These are phyloP conservation scores for Plasmopara halstedii DNA, from an alignment of 352 stramenopile genomes.

Conservation along the genomic window DNA sequence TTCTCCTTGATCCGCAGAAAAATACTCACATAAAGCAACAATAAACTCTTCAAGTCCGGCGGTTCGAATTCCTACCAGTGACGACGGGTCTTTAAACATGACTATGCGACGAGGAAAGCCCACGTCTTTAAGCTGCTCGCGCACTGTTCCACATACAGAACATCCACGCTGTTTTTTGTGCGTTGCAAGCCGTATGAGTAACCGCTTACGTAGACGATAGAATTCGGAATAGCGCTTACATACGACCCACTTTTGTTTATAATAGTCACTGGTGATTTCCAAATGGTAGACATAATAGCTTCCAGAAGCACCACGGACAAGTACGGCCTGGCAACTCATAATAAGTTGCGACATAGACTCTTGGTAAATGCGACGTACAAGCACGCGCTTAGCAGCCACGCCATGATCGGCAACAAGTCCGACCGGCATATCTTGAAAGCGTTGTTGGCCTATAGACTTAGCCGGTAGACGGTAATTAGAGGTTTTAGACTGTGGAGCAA, in stretches of 20 bases:
- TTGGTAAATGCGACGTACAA: slow-evolving; percentile 68
- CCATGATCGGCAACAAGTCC: slow-evolving; percentile 45
- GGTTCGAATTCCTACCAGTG: slow-evolving; percentile 56
- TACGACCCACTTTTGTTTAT: slow-evolving; percentile 86
- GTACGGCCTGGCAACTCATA: slow-evolving; percentile 62
- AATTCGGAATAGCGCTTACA: slow-evolving; percentile 86
- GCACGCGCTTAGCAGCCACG: slow-evolving; percentile 50
- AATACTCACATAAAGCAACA: slow-evolving; percentile 62
- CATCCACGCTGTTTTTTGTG: slow-evolving; percentile 57
- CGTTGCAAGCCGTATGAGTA: slow-evolving; percentile 46
- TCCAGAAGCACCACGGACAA: slow-evolving; percentile 65
- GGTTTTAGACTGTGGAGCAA: slow-evolving; percentile 14
- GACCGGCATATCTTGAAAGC: slow-evolving; percentile 52
- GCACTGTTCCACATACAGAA: slow-evolving; percentile 41
- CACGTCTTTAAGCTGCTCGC: slow-evolving; percentile 57
- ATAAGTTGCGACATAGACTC: slow-evolving; percentile 71
- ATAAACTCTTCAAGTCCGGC: slow-evolving; percentile 73
- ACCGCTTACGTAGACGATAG: slow-evolving; percentile 67
- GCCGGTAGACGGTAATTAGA: slow-evolving; percentile 15
- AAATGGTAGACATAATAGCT: slow-evolving; percentile 83
- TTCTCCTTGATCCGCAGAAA: slow-evolving; percentile 36
- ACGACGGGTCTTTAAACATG: slow-evolving; percentile 63
- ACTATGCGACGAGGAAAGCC: slow-evolving; percentile 63
- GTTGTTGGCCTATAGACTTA: slow-evolving; percentile 16
- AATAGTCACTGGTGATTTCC: slow-evolving; percentile 83